Evolutionary conservation across 2,329 filamentous ascomycete species (phyloP), one percentile per base, ranked within the genome.

Genomic region (Kalaharituber pfeilii): DNA sequence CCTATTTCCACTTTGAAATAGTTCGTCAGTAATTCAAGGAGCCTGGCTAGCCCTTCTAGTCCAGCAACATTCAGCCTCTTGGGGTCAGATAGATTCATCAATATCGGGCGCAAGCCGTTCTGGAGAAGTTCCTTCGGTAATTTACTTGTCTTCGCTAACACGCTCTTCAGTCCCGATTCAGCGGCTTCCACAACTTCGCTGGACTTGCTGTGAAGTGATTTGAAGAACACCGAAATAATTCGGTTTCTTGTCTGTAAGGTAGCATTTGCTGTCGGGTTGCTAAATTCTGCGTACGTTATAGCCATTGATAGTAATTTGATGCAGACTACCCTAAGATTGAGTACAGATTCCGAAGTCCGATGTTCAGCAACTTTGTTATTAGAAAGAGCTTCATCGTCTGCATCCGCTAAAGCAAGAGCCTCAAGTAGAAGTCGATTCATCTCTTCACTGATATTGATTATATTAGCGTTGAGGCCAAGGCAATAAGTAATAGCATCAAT

Each of bases 1-100:
- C 91, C 93, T 53, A 99, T 98, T 66, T 98, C 91, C 0, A 96
- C 88, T 69, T 98, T 99, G 70, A 99, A 99, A 67, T 98, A 98
- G 56, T 91, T 96, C 0, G 89, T 98, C 18, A 99, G 73, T 1
- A 99, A 74, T 59, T 91, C 89, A 57, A 99, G 70, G 1, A 99
- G 74, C 36, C 89, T 80, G 18, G 88, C 88, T 28, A 99, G 72
- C 25, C 94, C 94, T 66, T 96, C 88, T 3, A 99, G 73, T 2
- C 88, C 88, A 63, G 88, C 84, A 0, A 89, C 84, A 20, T 81
- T 94, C 20, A 99, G 73, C 55, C 89, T 82, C 67, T 94, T 86
- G 0, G 89, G 84, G 65, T 98, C 91, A 61, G 94, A 89, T 2
- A 99, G 76, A 65, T 94, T 98, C 66, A 94, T 88, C 30, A 99